Conservation (phyloP, 208 protist species). For the Acanthamoeba royreba region DNA sequence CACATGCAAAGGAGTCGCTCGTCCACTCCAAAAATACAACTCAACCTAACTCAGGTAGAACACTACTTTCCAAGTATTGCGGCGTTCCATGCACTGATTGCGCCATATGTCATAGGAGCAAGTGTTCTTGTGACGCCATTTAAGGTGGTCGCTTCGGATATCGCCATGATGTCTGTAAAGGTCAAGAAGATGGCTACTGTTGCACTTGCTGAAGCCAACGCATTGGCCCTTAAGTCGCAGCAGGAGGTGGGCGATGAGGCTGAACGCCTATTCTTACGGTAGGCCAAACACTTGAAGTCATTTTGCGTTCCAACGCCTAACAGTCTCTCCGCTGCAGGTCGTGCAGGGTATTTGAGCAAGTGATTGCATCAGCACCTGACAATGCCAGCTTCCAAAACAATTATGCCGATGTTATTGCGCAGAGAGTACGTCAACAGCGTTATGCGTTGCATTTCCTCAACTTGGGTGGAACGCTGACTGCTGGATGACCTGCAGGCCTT, state of each 20-base stretch:
- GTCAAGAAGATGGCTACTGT: not conserved
- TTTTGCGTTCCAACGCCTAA: no score
- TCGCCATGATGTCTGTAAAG: not conserved
- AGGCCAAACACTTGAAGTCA: no score
- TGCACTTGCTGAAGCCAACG: conserved; percentile 9
- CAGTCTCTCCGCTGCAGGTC: no score
- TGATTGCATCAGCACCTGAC: not conserved
- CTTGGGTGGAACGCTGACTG: not conserved
- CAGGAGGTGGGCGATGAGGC: conserved; percentile 22
- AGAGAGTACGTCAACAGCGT: not conserved
- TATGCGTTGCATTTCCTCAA: no score
- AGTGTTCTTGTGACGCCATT: not conserved
- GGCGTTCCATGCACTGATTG: no score
- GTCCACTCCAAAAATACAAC: no score
- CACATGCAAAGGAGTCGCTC: not conserved
- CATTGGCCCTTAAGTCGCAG: not conserved
- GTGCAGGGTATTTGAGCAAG: not conserved
- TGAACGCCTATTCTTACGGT: not conserved
- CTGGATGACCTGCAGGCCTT: not conserved
- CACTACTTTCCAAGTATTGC: no score
- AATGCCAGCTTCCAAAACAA: not conserved
- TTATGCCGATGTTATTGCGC: not conserved
- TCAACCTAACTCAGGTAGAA: no score
- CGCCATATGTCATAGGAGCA: no score
- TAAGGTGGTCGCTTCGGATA: conserved; percentile 9